Base-by-base conservation (phyloP, 2,329 filamentous ascomycete genomes). In the Raffaelea ambrosiae region DNA sequence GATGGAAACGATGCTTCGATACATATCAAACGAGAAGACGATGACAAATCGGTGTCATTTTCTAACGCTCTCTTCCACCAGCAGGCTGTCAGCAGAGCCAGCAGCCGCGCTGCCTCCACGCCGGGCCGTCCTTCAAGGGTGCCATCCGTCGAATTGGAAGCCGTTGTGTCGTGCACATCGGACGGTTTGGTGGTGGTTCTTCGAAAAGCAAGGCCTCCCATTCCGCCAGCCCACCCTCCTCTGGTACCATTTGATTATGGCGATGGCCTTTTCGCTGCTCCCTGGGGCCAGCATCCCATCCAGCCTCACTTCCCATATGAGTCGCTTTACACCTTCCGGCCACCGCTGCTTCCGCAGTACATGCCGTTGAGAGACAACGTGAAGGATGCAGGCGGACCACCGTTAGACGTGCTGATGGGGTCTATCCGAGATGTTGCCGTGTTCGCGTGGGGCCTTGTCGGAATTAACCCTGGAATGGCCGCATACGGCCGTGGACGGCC, bases 111-210 rank as follows among this genome's bases (percentile, higher is more conserved):
- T 16, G n/a, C n/a, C n/a, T 38, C 35, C 14, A 38, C 26, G 13
- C 45, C 36, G 5, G 19, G 21, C 14, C 56, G 53, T 33, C 56
- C 59, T 14, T 59, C 61, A 23, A 56, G 57, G 0, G 60, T 68
- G 7, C 65, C 65, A 3, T 71, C 73, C 1, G 72, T 88, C 45
- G 87, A 94, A 65, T 69, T 95, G 4, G 88, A 95, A 66, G 88
- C 88, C 2, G 87, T 95, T n/a, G 83, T 95, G 5, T 94, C 88
- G 0, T 95, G 88, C 65, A 88, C 88, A 2, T 94, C 88, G 0
- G 88, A 95, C 61, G 88, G 88, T 1, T 70, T 95, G 1, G 87
- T 94, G 3, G 87, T 94, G 8, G 82, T 91, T 44, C 69, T 94
- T 14, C 79, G 88, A 48, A 79, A 77, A 53, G 88, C 88, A 21